A percentile compares a stretch with the other conserved stretches of the same genome.
Evolutionary conservation across 768 basidiomycete species (phyloP).

Genomic region (Cantharellus anzutake): DNA sequence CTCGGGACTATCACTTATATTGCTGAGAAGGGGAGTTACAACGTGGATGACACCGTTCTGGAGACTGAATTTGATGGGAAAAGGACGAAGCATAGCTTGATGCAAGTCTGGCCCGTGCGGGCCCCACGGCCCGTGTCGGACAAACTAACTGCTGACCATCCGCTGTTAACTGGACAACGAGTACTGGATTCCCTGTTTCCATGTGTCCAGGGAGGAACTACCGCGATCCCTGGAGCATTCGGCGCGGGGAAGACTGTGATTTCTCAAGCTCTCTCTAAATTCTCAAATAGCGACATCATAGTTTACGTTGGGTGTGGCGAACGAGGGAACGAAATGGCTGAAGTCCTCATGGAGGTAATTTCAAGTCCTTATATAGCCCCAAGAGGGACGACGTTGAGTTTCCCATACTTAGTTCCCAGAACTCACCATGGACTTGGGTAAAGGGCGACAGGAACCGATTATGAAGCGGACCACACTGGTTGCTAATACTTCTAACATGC

Average conservation of each 20-base stretch:
- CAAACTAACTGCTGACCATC: constrained; percentile 83
- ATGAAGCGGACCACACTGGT: constrained; percentile 99
- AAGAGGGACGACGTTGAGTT: neutral
- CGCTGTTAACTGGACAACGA: constrained; percentile 88
- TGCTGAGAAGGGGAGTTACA: constrained; percentile 85
- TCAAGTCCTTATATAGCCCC: neutral
- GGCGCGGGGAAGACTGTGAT: constrained; percentile 99
- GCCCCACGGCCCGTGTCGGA: constrained; percentile 92
- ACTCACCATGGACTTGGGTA: constrained; percentile 77
- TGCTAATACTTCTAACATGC: constrained; percentile 99
- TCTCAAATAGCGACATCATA: constrained; percentile 98
- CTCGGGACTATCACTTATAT: constrained; percentile 89
- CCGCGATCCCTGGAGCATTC: constrained; percentile 96
- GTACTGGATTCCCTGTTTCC: constrained; percentile 96
- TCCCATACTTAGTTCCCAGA: constrained; percentile 34
- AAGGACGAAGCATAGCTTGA: constrained; percentile 80
- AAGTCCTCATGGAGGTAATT: constrained; percentile 88
- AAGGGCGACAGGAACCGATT: constrained; percentile 87
- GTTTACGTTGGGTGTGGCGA: constrained; percentile 99
- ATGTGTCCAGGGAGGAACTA: constrained; percentile 94
- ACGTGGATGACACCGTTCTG: constrained; percentile 82
- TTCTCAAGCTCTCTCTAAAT: constrained; percentile 93
- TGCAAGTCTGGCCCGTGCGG: constrained; percentile 98
- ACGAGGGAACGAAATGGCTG: constrained; percentile 86
- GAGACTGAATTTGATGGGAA: constrained; percentile 98